Conservation (phyloP, 139 green algal genomes). For the Diplosphaera chodatii region DNA sequence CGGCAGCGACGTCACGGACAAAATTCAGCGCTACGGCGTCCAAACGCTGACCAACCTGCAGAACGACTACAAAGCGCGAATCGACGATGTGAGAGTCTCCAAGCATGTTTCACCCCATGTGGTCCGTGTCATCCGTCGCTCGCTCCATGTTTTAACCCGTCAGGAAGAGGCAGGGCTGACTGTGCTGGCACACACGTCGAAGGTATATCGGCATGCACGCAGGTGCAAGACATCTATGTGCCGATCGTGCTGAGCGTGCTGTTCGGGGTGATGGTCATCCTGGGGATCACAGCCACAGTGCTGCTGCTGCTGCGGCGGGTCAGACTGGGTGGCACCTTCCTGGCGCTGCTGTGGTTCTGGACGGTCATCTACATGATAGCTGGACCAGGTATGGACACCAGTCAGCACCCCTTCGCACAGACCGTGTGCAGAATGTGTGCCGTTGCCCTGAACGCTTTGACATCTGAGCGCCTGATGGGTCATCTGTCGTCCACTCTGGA, state of each 20-base stretch:
- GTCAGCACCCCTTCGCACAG: too few species aligned
- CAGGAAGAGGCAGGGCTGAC: too few species aligned
- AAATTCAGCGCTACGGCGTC: neutral
- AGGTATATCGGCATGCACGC: too few species aligned
- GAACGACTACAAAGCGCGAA: neutral
- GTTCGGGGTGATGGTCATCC: neutral
- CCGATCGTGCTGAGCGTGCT: neutral
- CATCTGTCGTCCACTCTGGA: too few species aligned
- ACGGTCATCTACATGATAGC: neutral
- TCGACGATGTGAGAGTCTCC: neutral
- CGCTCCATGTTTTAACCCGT: too few species aligned
- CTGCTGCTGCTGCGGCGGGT: neutral
- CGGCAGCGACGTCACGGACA: neutral
- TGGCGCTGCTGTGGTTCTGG: neutral
- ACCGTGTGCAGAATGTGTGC: too few species aligned
- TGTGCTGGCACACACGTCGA: too few species aligned
- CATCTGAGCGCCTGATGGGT: too few species aligned
- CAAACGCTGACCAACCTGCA: neutral
- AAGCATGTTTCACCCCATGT: too few species aligned
- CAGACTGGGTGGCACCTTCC: neutral
- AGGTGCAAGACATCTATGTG: neutral
- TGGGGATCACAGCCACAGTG: neutral
- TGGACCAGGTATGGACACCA: neutral
- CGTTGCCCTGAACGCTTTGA: too few species aligned
- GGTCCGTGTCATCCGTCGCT: too few species aligned